Evolutionary conservation across 83 land plant species (phyloP).

Genomic region (Isoetes engelmannii): DNA sequence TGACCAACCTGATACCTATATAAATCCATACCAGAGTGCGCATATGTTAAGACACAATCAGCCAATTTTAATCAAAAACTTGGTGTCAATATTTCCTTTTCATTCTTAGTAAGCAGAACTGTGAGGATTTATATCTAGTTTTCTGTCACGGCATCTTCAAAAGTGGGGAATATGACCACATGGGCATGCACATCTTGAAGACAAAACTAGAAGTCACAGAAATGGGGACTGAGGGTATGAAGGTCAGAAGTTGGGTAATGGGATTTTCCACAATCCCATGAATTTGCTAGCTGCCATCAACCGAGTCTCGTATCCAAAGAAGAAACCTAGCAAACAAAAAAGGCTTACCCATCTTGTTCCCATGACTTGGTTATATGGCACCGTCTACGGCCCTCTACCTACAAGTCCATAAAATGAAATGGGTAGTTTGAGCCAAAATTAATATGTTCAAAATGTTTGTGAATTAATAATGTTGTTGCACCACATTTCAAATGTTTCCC

Average conservation of each 20-base stretch:
- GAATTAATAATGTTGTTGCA: neutral
- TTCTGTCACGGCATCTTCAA: neutral
- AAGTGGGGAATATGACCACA: neutral
- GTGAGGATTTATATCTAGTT: neutral
- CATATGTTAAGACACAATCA: neutral
- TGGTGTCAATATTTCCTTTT: neutral
- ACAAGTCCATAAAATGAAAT: neutral
- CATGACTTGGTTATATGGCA: constrained; percentile 31
- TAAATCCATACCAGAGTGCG: neutral
- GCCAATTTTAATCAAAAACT: neutral
- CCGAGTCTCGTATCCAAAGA: no score
- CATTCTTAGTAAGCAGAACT: neutral
- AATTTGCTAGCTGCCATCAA: neutral
- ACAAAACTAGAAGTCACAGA: neutral
- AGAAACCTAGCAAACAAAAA: neutral
- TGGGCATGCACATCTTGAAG: neutral
- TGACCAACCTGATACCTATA: constrained; percentile 36
- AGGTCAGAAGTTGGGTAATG: neutral
- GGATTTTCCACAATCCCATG: neutral
- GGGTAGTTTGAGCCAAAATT: no score
- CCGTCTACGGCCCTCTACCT: constrained; percentile 35
- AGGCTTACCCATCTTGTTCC: constrained; percentile 41
- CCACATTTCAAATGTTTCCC: neutral
- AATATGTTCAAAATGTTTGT: no score
- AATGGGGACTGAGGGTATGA: neutral